Conservation (phyloP, 768 basidiomycete genomes). For the Amanita muscaria region DNA sequence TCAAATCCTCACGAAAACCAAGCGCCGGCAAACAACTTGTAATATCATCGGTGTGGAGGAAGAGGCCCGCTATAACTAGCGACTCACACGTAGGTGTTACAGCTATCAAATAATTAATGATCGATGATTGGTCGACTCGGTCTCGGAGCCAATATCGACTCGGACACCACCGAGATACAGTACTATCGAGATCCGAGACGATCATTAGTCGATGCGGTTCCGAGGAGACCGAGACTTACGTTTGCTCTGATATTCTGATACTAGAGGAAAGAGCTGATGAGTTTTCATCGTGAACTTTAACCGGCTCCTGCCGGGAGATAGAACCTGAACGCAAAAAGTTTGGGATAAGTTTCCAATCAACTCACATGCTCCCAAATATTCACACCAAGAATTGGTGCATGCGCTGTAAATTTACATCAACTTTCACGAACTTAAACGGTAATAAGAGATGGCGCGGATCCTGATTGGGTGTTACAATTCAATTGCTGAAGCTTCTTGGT, state of each 20-base stretch:
- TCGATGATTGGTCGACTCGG: too few relatives aligned
- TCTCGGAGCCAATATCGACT: constrained; percentile 85
- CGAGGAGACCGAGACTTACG: constrained; percentile 42
- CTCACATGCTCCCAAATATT: constrained; percentile 95
- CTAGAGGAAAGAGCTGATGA: constrained; percentile 32
- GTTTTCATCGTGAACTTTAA: too few relatives aligned
- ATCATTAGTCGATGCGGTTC: neutral
- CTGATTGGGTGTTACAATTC: constrained; percentile 93
- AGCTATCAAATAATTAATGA: too few relatives aligned
- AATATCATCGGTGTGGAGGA: too few relatives aligned
- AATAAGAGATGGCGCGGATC: constrained; percentile 52
- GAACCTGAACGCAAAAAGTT: constrained; percentile 27
- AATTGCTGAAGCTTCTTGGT: constrained; percentile 78
- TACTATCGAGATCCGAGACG: too few relatives aligned
- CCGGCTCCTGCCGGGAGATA: constrained; percentile 51
- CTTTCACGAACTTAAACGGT: neutral
- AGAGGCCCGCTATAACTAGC: too few relatives aligned
- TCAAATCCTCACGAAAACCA: too few relatives aligned
- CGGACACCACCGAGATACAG: constrained; percentile 66
- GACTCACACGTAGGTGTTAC: too few relatives aligned
- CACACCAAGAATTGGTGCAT: constrained; percentile 87
- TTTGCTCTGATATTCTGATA: constrained; percentile 92
- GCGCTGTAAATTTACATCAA: constrained; percentile 35
- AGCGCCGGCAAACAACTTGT: too few relatives aligned
- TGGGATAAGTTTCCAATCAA: constrained; percentile 17